Base-by-base conservation (phyloP, 2,329 filamentous ascomycete species). In the Microsporum canis region DNA sequence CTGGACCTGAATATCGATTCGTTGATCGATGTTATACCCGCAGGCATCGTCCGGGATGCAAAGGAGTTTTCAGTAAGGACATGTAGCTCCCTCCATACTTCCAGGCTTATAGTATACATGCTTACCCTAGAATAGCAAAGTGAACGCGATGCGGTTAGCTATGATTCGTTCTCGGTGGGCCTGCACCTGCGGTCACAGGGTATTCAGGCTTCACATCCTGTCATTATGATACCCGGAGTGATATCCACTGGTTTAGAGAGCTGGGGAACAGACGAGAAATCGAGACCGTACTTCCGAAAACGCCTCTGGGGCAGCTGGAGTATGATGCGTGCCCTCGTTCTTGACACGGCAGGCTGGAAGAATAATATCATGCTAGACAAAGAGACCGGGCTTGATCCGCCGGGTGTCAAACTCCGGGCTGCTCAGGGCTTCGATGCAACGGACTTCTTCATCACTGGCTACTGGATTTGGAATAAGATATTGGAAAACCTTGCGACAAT, bases 401-500 rank as follows among this genome's bases (percentile, higher is more conserved):
- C 91, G 0, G 85, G 86, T 10, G 84, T 97, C 68, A 97, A 97
- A 77, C 77, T 99, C 23, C 85, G 94, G 41, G 90, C 94, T 6
- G 91, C 94, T 0, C 94, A 97, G 72, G 94, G 94, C 1, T 99
- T 99, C 68, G 94, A 99, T 74, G 94, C 94, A 1, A 91, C 94
- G 8, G 94, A 99, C 75, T 99, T 99, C 70, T 79, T 79, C 66
- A 85, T 86, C 65, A 85, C 84, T 1, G 84, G 85, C 3, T 99
- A 99, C 76, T 99, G 94, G 94, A 97, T 99, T 63, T 96, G 91
- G 91, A 96, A 89, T 76, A 97, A 97, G 76, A 96, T 99, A 63
- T 80, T 99, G 57, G 94, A 99, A 76, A 99, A 99, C 70, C 79
- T 99, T 58, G 94, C 94, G 0, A 94, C 91, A 0, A 88, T 99